Evolutionary conservation across 225 moss, liverwort and hornwort species (phyloP), one percentile per base, ranked within the genome.

Genomic region (Anthoceros angustus): DNA sequence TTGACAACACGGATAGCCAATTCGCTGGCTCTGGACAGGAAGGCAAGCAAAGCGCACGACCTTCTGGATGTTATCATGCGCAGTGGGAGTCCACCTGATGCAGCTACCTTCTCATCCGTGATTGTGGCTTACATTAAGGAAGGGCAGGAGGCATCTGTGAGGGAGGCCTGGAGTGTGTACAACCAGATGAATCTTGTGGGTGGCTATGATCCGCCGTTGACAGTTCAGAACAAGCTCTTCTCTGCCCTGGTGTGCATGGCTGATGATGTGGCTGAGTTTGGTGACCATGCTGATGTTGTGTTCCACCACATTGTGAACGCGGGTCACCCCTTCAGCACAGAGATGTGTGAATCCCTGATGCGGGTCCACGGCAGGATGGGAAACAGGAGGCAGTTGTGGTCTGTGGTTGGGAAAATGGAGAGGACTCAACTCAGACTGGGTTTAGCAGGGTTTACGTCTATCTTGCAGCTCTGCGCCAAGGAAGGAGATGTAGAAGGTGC

Each of bases 131-230:
- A 92, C 69, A 78, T 89, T 42, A 80, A 74, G 60, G 92, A 92
- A 60, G 77, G 74, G 49, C 62, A 76, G 42, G 74, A 77, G 25
- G 75, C 80, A 64, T 82, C 98, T 18, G 25, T 80, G 6, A 77
- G 74, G 42, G 79, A 83, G 67, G 92, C 89, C 50, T 89, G 79
- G 63, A 70, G 69, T 64, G 81, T 98, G 8, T 92, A 82, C 64
- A 86, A 76, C 62, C 98, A 92, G 78, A 98, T 98, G 98, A 81
- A 62, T 74, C 85, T 89, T 72, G 46, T 92, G 64, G 98, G 86
- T 10, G 77, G 82, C 21, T 76, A 98, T 63, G 80, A 92, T 60
- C 92, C 92, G 63, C 86, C 92, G 39, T 82, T 87, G 66, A 70
- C 84, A 25, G 72, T 92, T 63, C 84, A 83, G 9, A 84, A 76